Evolutionary conservation across 2,329 filamentous ascomycete species (phyloP).

Genomic region (Xylariaceae sp.): DNA sequence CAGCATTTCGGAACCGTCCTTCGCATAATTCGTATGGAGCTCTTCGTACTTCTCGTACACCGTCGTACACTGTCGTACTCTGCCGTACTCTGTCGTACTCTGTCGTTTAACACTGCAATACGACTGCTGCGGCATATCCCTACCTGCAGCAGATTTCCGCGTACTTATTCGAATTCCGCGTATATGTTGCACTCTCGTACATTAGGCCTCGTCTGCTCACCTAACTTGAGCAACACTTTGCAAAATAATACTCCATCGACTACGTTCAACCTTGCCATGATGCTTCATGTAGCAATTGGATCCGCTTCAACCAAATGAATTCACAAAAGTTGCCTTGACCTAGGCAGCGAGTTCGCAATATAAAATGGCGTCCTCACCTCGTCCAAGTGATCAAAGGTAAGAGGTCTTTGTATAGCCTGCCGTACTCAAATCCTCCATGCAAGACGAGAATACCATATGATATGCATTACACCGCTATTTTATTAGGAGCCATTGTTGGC

Average conservation of each 20-base stretch:
- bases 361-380: not conserved
- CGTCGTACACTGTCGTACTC: too few relatives aligned
- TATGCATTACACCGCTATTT: not conserved
- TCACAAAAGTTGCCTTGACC: not conserved
- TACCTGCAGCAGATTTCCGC: too few relatives aligned
- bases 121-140: too few relatives aligned
- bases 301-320: not conserved
- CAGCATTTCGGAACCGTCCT: not conserved
- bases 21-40: slow-evolving; percentile 15
- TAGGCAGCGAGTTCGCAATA: not conserved
- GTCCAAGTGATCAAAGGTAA: not conserved
- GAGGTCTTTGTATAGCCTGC: too few relatives aligned
- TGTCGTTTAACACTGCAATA: too few relatives aligned
- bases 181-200: too few relatives aligned
- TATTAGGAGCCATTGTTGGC: not conserved
- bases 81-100: too few relatives aligned
- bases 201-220: too few relatives aligned
- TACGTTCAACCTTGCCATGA: not conserved
- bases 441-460: too few relatives aligned
- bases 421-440: too few relatives aligned
- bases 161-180: not conserved
- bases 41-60: slow-evolving; percentile 19
- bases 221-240: too few relatives aligned
- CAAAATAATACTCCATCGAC: not conserved
- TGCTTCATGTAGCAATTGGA: not conserved